Base-by-base conservation (phyloP, 1,284 basidiomycete species). In the Cronartium quercuum region DNA sequence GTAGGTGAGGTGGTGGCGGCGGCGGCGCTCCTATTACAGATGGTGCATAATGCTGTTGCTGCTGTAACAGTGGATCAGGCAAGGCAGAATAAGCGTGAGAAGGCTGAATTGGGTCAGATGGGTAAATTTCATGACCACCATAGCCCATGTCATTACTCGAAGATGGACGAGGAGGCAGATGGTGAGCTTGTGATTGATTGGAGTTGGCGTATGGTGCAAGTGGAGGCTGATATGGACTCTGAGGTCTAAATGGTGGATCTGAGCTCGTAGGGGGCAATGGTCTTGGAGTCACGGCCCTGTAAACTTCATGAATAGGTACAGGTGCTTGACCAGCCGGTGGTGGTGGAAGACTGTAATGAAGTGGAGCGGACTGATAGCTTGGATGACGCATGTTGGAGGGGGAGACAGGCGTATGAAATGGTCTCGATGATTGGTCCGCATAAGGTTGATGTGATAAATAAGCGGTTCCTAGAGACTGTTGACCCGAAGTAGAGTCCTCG, bases 291-390 rank as follows among this genome's bases (percentile, higher is more conserved):
- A 55, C 47, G 40, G 62, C 37, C 15, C 40, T 41, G 41, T 63
- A 73, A 47, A 73, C 69, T 35, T 73, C 69, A 57, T 73, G 69
- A 42, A 73, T 73, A 21, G 69, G 63, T 9, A 73, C 62, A 57
- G 69, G 69, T 12, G 69, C 37, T 65, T 73, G 69, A 58, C 69
- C 69, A 13, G 63, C 62, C 63, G 69, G 69, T 51, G 69, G 69
- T 15, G 69, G 69, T 58, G 69, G 69, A 65, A 73, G 47, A 63
- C 55, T 64, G 47, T 41, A 65, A 57, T 34, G 47, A 51, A 40
- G 57, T 18, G 42, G 37, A 5, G 13, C 41, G 35, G 41, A 15
- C 29, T 63, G 69, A 61, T 61, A 38, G 21, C 34, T 60, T 42
- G 68, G 29, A 57, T 38, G 66, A 55, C 38, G 47, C 18, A 62